A percentile compares a stretch with the other conserved stretches of the same genome.
Evolutionary conservation across 495 filamentous ascomycete genomes (phyloP).

Genomic region (Amniculicola lignicola): DNA sequence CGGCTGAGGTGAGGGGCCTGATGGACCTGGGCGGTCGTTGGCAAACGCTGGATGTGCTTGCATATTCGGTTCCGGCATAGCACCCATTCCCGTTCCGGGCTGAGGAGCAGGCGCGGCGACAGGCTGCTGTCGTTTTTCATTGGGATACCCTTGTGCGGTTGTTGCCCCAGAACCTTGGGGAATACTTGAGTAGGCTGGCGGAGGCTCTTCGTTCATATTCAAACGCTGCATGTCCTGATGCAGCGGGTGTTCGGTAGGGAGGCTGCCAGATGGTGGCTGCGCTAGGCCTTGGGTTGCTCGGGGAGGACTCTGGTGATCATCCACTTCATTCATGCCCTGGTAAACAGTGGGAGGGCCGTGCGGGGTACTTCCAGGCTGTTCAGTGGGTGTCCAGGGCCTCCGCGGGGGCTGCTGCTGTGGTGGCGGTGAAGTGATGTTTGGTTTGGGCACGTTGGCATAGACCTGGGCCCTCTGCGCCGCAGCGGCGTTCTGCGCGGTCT

Average conservation of each 20-base stretch:
- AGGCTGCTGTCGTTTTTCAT: constrained; percentile 61
- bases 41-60: constrained; percentile 81
- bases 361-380: constrained; percentile 79
- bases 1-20: constrained; percentile 39
- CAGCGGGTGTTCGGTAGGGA: constrained; percentile 56
- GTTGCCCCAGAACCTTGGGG: constrained; percentile 47
- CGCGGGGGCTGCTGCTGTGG: constrained; percentile 49
- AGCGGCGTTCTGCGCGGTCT: constrained; percentile 75
- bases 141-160: constrained; percentile 63
- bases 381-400: constrained; percentile 94
- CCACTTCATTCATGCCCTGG: constrained; percentile 67
- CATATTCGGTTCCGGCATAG: constrained; percentile 40
- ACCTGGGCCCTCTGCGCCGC: constrained; percentile 72
- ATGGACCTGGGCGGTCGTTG: constrained; percentile 57
- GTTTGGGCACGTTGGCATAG: constrained; percentile 53
- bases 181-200: constrained; percentile 87
- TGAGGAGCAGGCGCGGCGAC: constrained; percentile 34
- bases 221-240: constrained; percentile 86
- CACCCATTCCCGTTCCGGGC: constrained; percentile 18
- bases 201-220: constrained; percentile 78
- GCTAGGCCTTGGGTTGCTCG: constrained; percentile 14
- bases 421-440: constrained; percentile 36
- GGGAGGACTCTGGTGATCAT: constrained; percentile 41
- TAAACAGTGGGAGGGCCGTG: constrained; percentile 93
- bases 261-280: constrained; percentile 26